Percentiles rank a stretch among this genome's conserved stretches.
phyloP scores from a whole-genome alignment of 768 basidiomycete species.

The Lactifluus echinatus region DNA sequence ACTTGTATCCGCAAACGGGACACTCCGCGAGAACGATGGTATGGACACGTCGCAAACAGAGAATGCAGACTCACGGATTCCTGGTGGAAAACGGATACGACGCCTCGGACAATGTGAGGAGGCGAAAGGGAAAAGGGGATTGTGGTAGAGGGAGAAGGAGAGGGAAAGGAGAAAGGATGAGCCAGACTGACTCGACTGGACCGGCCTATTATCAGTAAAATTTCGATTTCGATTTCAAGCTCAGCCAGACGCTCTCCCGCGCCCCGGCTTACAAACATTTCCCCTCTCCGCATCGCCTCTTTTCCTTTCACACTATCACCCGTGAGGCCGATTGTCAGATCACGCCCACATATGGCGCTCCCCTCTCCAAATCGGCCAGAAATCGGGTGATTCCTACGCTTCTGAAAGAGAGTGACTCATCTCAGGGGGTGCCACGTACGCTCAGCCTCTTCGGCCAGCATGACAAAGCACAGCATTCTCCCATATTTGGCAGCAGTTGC shows the following conservation, averaged over 20 bases:
- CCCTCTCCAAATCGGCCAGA: background rate
- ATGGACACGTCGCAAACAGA: slow-evolving; percentile 19
- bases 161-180: background rate
- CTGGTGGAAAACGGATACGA: slow-evolving; percentile 2
- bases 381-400: background rate
- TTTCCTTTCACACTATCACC: background rate
- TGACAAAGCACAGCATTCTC: background rate
- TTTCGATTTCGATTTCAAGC: slow-evolving; percentile 18
- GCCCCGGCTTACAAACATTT: background rate
- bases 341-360: too few species aligned
- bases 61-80: slow-evolving; percentile 22
- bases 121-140: background rate
- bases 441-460: background rate
- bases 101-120: slow-evolving; percentile 14
- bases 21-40: slow-evolving; percentile 17
- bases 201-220: slow-evolving; percentile 12
- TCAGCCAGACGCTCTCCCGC: slow-evolving; percentile 1
- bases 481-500: slow-evolving; percentile 1
- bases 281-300: background rate
- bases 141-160: slow-evolving; percentile 3
- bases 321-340: background rate
- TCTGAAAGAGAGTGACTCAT: background rate
- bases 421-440: background rate
- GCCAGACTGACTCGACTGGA: slow-evolving; percentile 13
- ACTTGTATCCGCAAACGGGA: slow-evolving; percentile 8